Conservation (phyloP, 1,139 yeast genomes). For the Protomyces macrosporus region DNA sequence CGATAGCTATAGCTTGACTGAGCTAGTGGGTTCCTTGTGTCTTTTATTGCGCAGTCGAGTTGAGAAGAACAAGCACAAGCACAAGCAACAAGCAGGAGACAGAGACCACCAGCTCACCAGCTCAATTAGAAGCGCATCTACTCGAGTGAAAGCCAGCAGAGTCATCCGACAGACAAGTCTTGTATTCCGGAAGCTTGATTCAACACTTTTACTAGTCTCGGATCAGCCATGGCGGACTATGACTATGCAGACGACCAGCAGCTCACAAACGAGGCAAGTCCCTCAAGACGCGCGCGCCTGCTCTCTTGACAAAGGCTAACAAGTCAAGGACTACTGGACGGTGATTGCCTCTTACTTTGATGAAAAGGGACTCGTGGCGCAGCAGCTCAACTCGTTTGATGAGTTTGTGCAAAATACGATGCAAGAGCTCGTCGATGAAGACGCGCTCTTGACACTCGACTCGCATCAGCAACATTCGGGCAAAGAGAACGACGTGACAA, state of each 20-base stretch:
- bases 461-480: conserved; percentile 98
- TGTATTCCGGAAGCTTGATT: background rate
- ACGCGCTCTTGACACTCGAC: conserved; percentile 85
- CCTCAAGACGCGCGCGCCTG: background rate
- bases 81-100: too few species aligned
- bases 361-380: conserved; percentile 94
- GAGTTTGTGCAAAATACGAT: conserved; percentile 95
- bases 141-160: too few species aligned
- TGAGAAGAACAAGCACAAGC: too few species aligned
- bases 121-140: too few species aligned
- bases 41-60: too few species aligned
- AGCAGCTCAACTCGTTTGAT: conserved; percentile 95
- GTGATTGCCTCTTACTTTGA: conserved; percentile 93
- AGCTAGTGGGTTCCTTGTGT: too few species aligned
- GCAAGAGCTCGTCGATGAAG: conserved; percentile 95
- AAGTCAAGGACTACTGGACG: conserved; percentile 84
- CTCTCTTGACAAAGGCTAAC: background rate
- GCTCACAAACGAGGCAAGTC: conserved; percentile 21
- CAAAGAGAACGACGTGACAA: conserved; percentile 79
- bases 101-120: too few species aligned
- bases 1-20: too few species aligned
- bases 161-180: too few species aligned
- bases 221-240: conserved; percentile 5
- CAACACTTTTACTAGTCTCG: background rate
- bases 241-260: conserved; percentile 23